Evolutionary conservation across 371 early-diverging fungal species (phyloP).

Genomic region (Apophysomyces sp.): DNA sequence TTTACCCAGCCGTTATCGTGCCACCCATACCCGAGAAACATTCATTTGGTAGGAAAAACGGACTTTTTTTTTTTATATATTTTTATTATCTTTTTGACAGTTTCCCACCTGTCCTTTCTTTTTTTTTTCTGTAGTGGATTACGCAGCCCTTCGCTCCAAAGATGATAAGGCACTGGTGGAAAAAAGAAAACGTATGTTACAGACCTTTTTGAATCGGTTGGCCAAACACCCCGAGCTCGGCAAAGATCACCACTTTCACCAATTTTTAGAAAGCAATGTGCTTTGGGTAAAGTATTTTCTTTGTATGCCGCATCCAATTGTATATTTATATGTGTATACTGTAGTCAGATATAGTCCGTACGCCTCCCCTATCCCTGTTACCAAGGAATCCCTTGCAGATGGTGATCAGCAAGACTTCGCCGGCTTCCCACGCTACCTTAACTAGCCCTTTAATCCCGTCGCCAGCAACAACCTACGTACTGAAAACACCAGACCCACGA

Average conservation of each 20-base stretch:
- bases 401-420: constrained; percentile 1
- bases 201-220: constrained; percentile 81
- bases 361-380: constrained; percentile 55
- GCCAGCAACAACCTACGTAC: constrained; percentile 46
- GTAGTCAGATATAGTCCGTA: constrained; percentile 65
- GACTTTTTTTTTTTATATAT: background rate
- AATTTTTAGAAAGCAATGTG: constrained; percentile 72
- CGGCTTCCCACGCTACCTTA: background rate
- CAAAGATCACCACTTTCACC: constrained; percentile 79
- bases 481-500: constrained; percentile 61
- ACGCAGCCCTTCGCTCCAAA: constrained; percentile 71
- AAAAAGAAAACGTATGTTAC: constrained; percentile 81
- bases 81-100: background rate
- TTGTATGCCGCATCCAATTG: too few relatives aligned
- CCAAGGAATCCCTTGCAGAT: constrained; percentile 58
- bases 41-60: constrained; percentile 56
- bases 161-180: constrained; percentile 83
- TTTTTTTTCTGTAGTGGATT: constrained; percentile 51
- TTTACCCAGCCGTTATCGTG: constrained; percentile 80
- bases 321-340: background rate
- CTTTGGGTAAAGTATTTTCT: constrained; percentile 38
- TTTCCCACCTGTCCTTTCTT: too few relatives aligned
- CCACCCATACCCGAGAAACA: constrained; percentile 95
- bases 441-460: constrained; percentile 28
- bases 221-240: constrained; percentile 76